These are phyloP conservation scores for Kandelia obovata DNA, from an alignment of 345 rosid species.

Conservation along the genomic window DNA sequence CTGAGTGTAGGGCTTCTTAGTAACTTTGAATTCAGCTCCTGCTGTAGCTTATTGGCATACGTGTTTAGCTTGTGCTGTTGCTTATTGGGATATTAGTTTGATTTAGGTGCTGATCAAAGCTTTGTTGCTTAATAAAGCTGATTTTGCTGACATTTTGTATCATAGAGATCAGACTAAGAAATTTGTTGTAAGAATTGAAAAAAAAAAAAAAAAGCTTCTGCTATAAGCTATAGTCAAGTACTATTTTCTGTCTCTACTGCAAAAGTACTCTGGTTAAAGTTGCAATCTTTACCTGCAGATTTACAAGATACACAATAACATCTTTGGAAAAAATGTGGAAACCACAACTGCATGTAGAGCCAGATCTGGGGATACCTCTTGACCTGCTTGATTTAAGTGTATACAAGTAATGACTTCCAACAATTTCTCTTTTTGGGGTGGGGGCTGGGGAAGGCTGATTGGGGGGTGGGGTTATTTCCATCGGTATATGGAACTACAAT, in stretches of 20 bases:
- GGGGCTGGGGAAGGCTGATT: neutral
- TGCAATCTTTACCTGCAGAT: constrained; percentile 44
- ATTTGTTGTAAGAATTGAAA: neutral
- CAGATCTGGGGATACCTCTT: constrained; percentile 97
- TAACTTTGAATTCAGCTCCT: neutral
- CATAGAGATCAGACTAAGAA: neutral
- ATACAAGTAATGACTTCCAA: constrained; percentile 60
- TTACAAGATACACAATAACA: constrained; percentile 76
- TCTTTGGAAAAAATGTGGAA: constrained; percentile 87
- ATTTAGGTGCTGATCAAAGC: neutral
- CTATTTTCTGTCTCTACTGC: constrained; percentile 3
- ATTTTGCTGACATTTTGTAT: neutral
- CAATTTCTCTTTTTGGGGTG: constrained; percentile 6
- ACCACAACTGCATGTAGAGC: constrained; percentile 86
- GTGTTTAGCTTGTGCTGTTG: neutral
- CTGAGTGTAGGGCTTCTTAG: too few relatives aligned
- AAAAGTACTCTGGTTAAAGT: constrained; percentile 6
- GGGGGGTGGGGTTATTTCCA: neutral
- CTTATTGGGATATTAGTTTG: neutral
- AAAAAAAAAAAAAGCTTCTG: neutral
- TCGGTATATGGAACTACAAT: neutral
- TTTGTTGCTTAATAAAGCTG: constrained; percentile 5
- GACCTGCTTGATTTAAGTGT: constrained; percentile 95
- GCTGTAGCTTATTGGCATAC: neutral
- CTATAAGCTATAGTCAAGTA: constrained; percentile 1